phyloP scores from a whole-genome alignment of 1,284 basidiomycete species.

The Fomitiporia mediterranea region DNA sequence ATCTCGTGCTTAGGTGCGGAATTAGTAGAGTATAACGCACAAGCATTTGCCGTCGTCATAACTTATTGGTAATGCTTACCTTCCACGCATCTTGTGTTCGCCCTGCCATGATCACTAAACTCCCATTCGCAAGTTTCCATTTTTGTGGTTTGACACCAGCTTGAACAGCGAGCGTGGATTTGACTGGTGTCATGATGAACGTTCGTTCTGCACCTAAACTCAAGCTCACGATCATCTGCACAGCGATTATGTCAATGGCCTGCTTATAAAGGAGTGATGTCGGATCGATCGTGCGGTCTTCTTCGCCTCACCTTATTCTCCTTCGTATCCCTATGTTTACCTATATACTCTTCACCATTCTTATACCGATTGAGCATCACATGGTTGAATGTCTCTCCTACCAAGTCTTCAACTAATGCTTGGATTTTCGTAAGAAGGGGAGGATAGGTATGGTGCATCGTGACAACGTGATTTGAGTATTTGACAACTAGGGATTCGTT shows the following conservation, averaged over 20 bases:
- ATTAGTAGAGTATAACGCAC: too few species aligned
- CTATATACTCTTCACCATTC: constrained; percentile 42
- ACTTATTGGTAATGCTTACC: too few species aligned
- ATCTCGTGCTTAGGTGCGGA: constrained; percentile 46
- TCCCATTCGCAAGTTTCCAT: constrained; percentile 39
- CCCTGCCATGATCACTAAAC: constrained; percentile 48
- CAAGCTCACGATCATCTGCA: constrained; percentile 44
- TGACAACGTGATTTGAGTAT: constrained; percentile 39
- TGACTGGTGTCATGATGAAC: constrained; percentile 41
- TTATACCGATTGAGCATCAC: constrained; percentile 48
- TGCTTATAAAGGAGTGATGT: too few species aligned
- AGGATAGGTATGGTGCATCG: constrained; percentile 39
- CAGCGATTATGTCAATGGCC: too few species aligned
- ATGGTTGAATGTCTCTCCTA: constrained; percentile 45
- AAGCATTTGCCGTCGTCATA: too few species aligned
- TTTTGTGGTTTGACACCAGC: constrained; percentile 23
- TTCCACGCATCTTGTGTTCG: constrained; percentile 46
- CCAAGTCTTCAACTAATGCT: constrained; percentile 30
- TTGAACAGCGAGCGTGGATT: too few species aligned
- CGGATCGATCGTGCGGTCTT: too few species aligned
- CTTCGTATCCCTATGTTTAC: constrained; percentile 35
- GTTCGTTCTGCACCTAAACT: constrained; percentile 42
- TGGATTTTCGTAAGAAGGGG: constrained; percentile 35
- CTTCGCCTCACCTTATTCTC: constrained; percentile 31
- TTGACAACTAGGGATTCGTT: constrained; percentile 33